Evolutionary conservation across 1,139 yeast genomes (phyloP), one percentile per base, ranked within the genome.

Genomic region (Hyphopichia buzzinii): DNA sequence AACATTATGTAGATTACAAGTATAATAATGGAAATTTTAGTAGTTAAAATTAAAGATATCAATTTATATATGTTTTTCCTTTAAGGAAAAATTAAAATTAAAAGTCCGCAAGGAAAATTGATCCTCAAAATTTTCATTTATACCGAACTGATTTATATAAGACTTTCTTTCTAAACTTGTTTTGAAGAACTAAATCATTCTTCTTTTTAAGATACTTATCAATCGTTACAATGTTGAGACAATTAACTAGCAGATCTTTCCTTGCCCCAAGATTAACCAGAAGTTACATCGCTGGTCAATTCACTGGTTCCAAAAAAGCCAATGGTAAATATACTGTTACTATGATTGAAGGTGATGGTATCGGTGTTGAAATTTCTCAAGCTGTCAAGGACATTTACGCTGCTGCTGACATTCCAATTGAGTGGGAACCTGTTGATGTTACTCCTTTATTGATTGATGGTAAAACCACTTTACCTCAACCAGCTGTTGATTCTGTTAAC

Each of bases 261-360:
- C 49, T 52, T 38, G 58, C 63, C 32, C 74, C 74, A 41, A 66
- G 64, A 57, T 60, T 70, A 43, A 48, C 72, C 53, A 70, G 76
- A 68, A 50, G 64, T 44, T 69, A 66, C 52, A 63, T 71, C 49
- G 71, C 77, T 39, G 77, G 77, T 44, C 75, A 70, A 52, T 72
- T 72, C 57, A 70, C 76, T 46, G 77, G 77, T 39, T 39, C 54
- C 40, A 69, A 62, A 53, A 64, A 64, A 35, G 57, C 74, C 44
- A 68, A 71, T 49, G 92, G 92, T 48, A 83, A 86, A 59, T 92
- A 83, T 72, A 81, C 89, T 41, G 98, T 92, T 47, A 90, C 98
- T 39, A 75, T 92, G 72, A 92, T 92, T 57, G 97, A 90, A 71
- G 98, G 98, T 67, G 98, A 92, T 61, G 98, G 98, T 74, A 90